Conservation (phyloP, 306 rosid species). For the Rosa chinensis region DNA sequence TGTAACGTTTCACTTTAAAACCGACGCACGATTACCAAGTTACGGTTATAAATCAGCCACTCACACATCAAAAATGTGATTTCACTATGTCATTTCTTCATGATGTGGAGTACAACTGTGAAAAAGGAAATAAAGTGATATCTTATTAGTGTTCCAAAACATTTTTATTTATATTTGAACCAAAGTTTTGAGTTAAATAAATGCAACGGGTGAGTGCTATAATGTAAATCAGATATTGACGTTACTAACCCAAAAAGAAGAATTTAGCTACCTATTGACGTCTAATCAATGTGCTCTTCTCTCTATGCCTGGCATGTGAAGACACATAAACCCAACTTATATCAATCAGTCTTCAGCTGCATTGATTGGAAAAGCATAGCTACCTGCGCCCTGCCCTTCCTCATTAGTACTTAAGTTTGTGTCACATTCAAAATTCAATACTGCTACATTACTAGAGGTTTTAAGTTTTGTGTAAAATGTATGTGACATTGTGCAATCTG, state of each 20-base stretch:
- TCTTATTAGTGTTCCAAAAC: background rate
- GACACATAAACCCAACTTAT: constrained; percentile 5
- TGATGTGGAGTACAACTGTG: background rate
- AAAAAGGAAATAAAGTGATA: background rate
- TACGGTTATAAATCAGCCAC: background rate
- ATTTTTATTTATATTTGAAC: background rate
- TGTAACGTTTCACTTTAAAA: background rate
- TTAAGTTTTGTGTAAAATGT: background rate
- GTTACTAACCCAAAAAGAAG: background rate
- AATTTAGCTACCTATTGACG: constrained; percentile 2
- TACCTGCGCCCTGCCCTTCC: constrained; percentile 4
- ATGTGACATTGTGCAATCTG: too few relatives aligned
- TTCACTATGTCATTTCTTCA: background rate
- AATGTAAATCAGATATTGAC: background rate
- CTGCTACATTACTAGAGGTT: background rate
- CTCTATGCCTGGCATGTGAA: background rate
- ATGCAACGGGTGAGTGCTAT: background rate
- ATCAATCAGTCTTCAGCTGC: background rate
- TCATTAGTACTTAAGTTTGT: background rate
- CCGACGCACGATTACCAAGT: background rate
- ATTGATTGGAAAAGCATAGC: constrained; percentile 15
- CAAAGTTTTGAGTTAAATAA: background rate
- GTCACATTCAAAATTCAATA: background rate
- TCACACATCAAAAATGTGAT: background rate
- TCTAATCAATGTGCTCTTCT: constrained; percentile 7